Percentiles rank a stretch among this genome's conserved stretches.
These are phyloP conservation scores for Solanum virginianum DNA, from an alignment of 257 asterid genomes.

Conservation along the genomic window DNA sequence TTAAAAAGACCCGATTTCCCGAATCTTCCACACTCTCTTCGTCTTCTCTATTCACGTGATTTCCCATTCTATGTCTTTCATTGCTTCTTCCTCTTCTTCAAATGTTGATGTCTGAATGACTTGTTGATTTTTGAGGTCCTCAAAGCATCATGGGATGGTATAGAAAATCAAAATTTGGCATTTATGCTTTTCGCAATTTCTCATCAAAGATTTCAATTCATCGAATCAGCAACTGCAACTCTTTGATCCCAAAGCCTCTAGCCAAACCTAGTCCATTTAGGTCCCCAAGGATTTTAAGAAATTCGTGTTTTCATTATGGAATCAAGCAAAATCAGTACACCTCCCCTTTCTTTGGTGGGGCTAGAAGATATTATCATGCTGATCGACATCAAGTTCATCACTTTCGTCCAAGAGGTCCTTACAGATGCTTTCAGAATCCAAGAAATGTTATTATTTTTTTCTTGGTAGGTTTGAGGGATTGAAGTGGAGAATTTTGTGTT, in stretches of 20 bases:
- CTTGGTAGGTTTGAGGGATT: conserved; percentile 22
- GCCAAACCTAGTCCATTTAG: not conserved
- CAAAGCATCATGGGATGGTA: conserved; percentile 50
- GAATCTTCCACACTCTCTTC: not conserved
- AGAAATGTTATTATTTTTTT: conserved; percentile 20
- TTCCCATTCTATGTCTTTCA: not conserved
- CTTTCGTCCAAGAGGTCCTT: conserved; percentile 63
- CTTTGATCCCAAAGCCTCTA: not conserved
- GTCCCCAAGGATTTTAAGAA: conserved; percentile 27
- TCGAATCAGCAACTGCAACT: not conserved
- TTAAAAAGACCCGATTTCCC: not conserved
- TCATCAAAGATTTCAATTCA: conserved; percentile 21
- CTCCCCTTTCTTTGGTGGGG: conserved; percentile 37
- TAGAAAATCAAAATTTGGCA: conserved; percentile 30
- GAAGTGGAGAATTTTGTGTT: no score
- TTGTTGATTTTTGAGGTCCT: not conserved
- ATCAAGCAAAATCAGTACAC: conserved; percentile 7
- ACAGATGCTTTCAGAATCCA: conserved; percentile 56
- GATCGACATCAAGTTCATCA: conserved; percentile 44
- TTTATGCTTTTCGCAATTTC: conserved; percentile 22
- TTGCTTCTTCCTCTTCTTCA: not conserved
- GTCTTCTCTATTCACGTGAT: not conserved
- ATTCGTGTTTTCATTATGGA: conserved; percentile 18
- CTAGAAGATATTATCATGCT: conserved; percentile 62
- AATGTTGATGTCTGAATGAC: not conserved